These are phyloP conservation scores for Linanthus parryae DNA, from an alignment of 148 eudicot species.

Conservation along the genomic window DNA sequence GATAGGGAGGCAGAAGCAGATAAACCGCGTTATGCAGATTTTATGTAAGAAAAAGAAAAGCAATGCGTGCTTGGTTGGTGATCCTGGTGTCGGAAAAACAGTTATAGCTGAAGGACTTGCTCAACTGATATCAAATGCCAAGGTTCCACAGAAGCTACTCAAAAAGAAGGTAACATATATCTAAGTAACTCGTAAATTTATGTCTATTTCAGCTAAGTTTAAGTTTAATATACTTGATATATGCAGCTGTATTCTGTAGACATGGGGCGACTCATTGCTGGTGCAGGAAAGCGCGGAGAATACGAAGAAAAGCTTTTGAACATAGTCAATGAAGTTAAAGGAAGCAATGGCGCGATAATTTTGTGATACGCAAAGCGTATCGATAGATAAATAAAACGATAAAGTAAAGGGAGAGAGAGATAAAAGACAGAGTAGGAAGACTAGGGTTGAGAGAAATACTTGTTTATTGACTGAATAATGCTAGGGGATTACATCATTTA, in stretches of 20 bases:
- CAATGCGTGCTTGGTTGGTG: constrained; percentile 20
- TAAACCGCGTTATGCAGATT: constrained; percentile 17
- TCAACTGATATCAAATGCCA: constrained; percentile 14
- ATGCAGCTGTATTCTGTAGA: constrained; percentile 13
- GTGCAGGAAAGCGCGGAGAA: constrained; percentile 6
- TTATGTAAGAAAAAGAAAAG: constrained; percentile 19
- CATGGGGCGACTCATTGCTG: constrained; percentile 15
- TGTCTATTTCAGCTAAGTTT: too few species aligned
- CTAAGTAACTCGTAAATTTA: too few species aligned
- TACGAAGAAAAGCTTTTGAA: constrained; percentile 9
- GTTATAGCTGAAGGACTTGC: constrained; percentile 27
- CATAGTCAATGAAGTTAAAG: constrained; percentile 8
- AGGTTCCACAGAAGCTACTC: constrained; percentile 8
- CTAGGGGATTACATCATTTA: too few species aligned
- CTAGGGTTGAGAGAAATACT: too few species aligned
- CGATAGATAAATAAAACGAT: too few species aligned
- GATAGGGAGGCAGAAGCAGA: constrained; percentile 12
- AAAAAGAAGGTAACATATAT: constrained; percentile 27
- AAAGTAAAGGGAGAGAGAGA: too few species aligned
- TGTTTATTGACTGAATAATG: too few species aligned
- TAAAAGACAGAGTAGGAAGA: too few species aligned
- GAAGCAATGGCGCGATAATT: constrained; percentile 5
- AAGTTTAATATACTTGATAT: too few species aligned
- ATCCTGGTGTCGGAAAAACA: constrained; percentile 23
- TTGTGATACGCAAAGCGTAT: too few species aligned